Evolutionary conservation across 805 yeast species (phyloP).

Genomic region (Myxozyma kluyveri): DNA sequence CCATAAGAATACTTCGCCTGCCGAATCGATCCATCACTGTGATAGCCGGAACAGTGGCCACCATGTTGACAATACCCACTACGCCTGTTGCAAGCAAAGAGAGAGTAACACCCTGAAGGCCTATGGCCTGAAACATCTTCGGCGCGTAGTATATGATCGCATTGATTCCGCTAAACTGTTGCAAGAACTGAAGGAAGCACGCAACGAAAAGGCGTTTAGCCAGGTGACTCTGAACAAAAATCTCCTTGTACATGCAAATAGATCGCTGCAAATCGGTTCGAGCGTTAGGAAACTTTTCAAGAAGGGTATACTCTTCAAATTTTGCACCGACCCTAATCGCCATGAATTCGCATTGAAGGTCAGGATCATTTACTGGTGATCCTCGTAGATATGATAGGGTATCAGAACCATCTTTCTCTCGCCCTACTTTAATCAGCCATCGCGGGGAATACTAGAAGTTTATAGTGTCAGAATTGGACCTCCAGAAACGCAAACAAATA

Average conservation of each 20-base stretch:
- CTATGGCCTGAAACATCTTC: conserved; percentile 47
- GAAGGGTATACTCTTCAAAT: conserved; percentile 30
- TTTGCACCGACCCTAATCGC: conserved; percentile 34
- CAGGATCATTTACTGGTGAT: conserved; percentile 17
- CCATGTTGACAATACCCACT: conserved; percentile 48
- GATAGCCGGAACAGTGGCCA: conserved; percentile 56
- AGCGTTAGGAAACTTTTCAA: conserved; percentile 26
- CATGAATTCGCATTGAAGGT: conserved; percentile 28
- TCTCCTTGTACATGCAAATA: conserved; percentile 18
- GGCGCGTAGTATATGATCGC: conserved; percentile 51
- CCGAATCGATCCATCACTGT: conserved; percentile 58
- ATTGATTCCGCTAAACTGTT: conserved; percentile 45
- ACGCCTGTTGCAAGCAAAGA: conserved; percentile 46
- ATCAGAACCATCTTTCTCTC: conserved; percentile 33
- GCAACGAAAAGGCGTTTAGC: conserved; percentile 22
- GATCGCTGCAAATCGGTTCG: conserved; percentile 11
- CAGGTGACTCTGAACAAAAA: conserved; percentile 18
- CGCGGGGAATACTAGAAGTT: conserved; percentile 43
- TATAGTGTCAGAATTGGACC: too few species aligned
- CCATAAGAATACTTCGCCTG: conserved; percentile 58
- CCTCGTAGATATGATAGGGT: conserved; percentile 31
- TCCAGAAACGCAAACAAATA: conserved; percentile 44
- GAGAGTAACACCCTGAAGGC: conserved; percentile 49
- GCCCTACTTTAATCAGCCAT: conserved; percentile 39
- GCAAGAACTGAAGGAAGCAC: conserved; percentile 29